Evolutionary conservation across 2,329 filamentous ascomycete species (phyloP).

Genomic region (Fonsecaea erecta): DNA sequence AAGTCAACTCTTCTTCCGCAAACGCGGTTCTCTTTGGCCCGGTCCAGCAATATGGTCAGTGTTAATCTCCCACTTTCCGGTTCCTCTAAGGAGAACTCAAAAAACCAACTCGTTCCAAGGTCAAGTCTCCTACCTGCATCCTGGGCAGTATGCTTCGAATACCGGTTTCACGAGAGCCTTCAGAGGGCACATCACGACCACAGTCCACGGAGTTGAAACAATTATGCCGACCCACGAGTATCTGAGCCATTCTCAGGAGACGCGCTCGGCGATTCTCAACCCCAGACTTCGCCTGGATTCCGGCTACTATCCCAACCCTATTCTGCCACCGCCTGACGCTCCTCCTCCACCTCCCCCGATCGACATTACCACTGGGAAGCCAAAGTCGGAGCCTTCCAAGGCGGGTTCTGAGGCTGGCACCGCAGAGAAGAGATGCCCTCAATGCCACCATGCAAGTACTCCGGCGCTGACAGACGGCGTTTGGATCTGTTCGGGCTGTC

Average conservation of each 20-base stretch:
- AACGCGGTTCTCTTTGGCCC: conserved; percentile 11
- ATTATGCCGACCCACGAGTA: conserved; percentile 23
- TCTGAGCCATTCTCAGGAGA: conserved; percentile 10
- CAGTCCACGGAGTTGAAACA: conserved; percentile 20
- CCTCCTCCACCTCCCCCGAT: conserved; percentile 18
- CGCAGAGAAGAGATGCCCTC: conserved; percentile 6
- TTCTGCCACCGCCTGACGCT: conserved; percentile 8
- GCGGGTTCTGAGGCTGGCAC: background rate
- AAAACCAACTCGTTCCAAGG: conserved; percentile 10
- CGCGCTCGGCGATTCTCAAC: conserved; percentile 16
- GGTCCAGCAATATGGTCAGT: conserved; percentile 13
- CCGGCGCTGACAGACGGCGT: conserved; percentile 1
- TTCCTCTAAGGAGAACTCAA: conserved; percentile 2
- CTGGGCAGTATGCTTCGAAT: background rate
- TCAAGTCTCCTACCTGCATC: conserved; percentile 7
- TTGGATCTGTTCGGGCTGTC: conserved; percentile 11
- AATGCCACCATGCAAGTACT: conserved; percentile 1
- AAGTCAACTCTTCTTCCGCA: background rate
- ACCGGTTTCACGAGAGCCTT: conserved; percentile 16
- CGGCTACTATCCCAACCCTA: conserved; percentile 3
- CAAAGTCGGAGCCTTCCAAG: background rate
- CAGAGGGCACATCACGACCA: conserved; percentile 18
- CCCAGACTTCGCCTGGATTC: conserved; percentile 7
- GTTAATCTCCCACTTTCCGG: background rate
- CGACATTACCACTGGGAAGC: conserved; percentile 9